Evolutionary conservation across 2,329 filamentous ascomycete genomes (phyloP).

Genomic region (Trichophyton benhamiae): DNA sequence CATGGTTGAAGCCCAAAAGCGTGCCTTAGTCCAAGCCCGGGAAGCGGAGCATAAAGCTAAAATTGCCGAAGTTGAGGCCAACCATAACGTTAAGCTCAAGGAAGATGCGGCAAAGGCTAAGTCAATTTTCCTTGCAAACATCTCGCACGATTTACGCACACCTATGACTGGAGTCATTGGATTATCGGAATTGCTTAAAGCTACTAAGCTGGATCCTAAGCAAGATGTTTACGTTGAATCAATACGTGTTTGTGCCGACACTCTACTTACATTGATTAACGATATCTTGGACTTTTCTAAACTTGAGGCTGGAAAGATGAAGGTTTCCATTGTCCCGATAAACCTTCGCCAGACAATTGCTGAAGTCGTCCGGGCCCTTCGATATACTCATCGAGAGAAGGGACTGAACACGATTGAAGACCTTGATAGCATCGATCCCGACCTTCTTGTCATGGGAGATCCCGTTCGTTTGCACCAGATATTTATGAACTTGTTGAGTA

Average conservation of each 20-base stretch:
- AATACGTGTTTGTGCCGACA: conserved; percentile 56
- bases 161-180: conserved; percentile 91
- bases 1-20: conserved; percentile 55
- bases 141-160: conserved; percentile 76
- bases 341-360: conserved; percentile 57
- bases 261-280: conserved; percentile 75
- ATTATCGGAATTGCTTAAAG: conserved; percentile 50
- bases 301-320: conserved; percentile 73
- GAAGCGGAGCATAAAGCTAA: conserved; percentile 54
- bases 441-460: conserved; percentile 66
- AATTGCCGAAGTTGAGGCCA: conserved; percentile 50
- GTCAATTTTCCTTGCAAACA: conserved; percentile 94
- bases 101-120: conserved; percentile 61
- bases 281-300: conserved; percentile 87
- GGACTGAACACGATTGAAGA: conserved; percentile 51
- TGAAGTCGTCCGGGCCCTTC: conserved; percentile 51
- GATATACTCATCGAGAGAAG: conserved; percentile 51
- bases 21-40: conserved; percentile 48
- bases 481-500: conserved; percentile 67
- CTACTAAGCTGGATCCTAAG: conserved; percentile 43
- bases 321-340: conserved; percentile 73
- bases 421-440: conserved; percentile 46
- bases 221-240: conserved; percentile 52
- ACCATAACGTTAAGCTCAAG: conserved; percentile 53
- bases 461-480: conserved; percentile 75